Evolutionary conservation across 371 early-diverging fungal genomes (phyloP).

Genomic region (Blakeslea trispora): DNA sequence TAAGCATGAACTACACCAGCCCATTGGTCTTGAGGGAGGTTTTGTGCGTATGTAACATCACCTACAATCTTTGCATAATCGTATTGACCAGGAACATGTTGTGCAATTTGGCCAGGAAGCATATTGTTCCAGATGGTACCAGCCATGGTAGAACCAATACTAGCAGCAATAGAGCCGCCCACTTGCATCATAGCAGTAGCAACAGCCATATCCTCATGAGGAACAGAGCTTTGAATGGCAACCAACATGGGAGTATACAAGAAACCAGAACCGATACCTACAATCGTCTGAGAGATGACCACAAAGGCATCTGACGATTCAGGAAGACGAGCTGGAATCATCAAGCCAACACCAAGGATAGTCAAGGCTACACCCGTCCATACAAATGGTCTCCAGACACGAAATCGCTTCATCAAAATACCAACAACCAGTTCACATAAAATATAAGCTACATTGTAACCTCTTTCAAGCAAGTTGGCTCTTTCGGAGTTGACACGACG

Average conservation of each 20-base stretch:
- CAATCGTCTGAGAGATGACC: conserved; percentile 40
- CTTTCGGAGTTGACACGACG: conserved; percentile 28
- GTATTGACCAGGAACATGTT: conserved; percentile 43
- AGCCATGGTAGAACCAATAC: conserved; percentile 39
- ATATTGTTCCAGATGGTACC: conserved; percentile 44
- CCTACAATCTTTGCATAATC: conserved; percentile 28
- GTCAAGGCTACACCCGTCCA: conserved; percentile 66
- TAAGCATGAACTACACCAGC: conserved; percentile 29
- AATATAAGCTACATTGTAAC: conserved; percentile 39
- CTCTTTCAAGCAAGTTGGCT: conserved; percentile 39
- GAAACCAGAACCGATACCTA: conserved; percentile 43
- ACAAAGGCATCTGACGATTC: conserved; percentile 33
- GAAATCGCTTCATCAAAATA: conserved; percentile 39
- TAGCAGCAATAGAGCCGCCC: conserved; percentile 39
- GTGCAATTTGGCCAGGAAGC: conserved; percentile 32
- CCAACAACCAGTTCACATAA: conserved; percentile 35
- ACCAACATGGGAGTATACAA: conserved; percentile 35
- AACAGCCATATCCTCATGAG: conserved; percentile 27
- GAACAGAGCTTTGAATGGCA: conserved; percentile 44
- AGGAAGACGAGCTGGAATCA: conserved; percentile 48
- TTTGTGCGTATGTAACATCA: conserved; percentile 24
- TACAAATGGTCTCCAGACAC: conserved; percentile 45
- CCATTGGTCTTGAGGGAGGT: conserved; percentile 34
- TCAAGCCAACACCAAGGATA: conserved; percentile 40
- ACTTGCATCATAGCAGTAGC: conserved; percentile 37